These are phyloP conservation scores for Coemansia sp. DNA, from an alignment of 192 early-diverging fungal species.

Conservation along the genomic window DNA sequence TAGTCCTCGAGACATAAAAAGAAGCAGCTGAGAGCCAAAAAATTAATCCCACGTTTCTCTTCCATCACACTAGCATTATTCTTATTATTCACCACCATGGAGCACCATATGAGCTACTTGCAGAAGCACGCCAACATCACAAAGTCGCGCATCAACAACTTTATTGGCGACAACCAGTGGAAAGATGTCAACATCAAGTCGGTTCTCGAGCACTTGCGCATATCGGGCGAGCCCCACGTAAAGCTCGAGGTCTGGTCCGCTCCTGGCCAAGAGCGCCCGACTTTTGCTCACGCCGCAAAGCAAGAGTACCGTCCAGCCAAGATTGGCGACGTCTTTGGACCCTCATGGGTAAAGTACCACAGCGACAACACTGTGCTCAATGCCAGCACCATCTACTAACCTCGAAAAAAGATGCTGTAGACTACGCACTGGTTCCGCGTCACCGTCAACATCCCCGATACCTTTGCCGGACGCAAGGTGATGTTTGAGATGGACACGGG, in stretches of 20 bases:
- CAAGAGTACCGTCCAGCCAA: conserved; percentile 64
- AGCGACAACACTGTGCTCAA: neutral
- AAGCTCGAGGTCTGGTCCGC: conserved; percentile 53
- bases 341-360: conserved; percentile 66
- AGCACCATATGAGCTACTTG: conserved; percentile 36
- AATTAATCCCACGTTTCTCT: neutral
- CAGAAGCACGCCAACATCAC: conserved; percentile 75
- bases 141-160: conserved; percentile 71
- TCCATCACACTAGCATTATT: neutral
- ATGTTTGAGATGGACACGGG: conserved; percentile 79
- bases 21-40: neutral
- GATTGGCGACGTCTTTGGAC: conserved; percentile 81
- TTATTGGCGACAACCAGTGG: conserved; percentile 62
- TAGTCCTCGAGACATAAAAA: neutral
- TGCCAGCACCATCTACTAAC: too few species aligned
- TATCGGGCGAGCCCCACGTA: conserved; percentile 51
- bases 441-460: conserved; percentile 61
- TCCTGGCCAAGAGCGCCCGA: conserved; percentile 53
- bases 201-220: conserved; percentile 49
- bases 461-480: conserved; percentile 63
- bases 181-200: conserved; percentile 65
- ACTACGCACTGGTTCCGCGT: conserved; percentile 76
- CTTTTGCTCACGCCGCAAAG: conserved; percentile 53
- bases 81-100: conserved; percentile 4
- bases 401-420: too few species aligned